A percentile compares a stretch with the other conserved stretches of the same genome.
Conservation (phyloP, 495 filamentous ascomycete species). For the Hypoxylon lienhwacheense region DNA sequence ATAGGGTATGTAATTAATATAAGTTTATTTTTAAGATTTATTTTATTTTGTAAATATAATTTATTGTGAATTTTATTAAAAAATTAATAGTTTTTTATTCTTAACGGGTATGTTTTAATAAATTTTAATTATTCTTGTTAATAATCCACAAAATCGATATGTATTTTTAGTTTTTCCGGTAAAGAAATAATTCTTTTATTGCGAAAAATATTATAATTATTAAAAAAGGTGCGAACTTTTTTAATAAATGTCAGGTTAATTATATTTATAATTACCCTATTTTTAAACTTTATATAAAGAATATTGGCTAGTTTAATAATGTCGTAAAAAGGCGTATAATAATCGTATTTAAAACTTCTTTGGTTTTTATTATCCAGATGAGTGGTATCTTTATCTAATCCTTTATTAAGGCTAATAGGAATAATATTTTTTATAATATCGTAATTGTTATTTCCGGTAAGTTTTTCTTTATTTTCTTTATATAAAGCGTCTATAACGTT, state of each 20-base stretch:
- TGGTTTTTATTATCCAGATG: background rate
- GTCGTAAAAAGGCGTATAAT: background rate
- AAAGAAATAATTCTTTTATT: background rate
- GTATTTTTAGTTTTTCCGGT: background rate
- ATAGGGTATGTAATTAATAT: background rate
- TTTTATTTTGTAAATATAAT: background rate
- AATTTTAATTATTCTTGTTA: background rate
- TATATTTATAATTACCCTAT: background rate
- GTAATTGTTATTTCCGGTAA: too few species aligned
- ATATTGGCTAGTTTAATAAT: background rate
- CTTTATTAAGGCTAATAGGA: too few species aligned
- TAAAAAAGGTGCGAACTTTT: background rate
- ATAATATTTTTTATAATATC: too few species aligned
- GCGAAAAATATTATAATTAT: background rate
- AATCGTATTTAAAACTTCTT: background rate
- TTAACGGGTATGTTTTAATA: background rate
- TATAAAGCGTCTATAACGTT: too few species aligned
- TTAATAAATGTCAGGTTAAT: too few species aligned
- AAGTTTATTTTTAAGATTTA: background rate
- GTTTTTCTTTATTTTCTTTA: too few species aligned
- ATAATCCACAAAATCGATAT: background rate
- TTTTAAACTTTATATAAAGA: background rate
- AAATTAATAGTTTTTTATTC: background rate
- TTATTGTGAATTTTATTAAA: background rate
- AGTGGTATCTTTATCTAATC: too few species aligned